Percentiles rank a stretch among this genome's conserved stretches.
These are phyloP conservation scores for Salix viminalis DNA, from an alignment of 345 rosid species.

Conservation along the genomic window DNA sequence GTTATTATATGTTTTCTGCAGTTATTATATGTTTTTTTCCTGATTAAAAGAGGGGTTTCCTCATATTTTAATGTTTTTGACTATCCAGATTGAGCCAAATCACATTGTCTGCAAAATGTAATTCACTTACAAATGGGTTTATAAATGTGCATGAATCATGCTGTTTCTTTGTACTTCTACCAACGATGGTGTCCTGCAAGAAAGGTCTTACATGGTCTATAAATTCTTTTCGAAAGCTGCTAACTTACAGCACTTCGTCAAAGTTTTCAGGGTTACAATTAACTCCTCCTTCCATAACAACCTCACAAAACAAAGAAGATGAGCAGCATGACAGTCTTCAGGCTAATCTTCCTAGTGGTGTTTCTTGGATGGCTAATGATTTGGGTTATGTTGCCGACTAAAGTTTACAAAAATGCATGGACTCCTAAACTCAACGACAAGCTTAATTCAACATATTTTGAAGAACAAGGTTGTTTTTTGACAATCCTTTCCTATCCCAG, in stretches of 20 bases:
- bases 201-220: background rate
- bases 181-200: background rate
- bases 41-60: background rate
- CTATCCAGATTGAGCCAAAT: background rate
- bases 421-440: slow-evolving; percentile 32
- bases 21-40: background rate
- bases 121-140: background rate
- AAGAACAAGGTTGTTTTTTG: slow-evolving; percentile 41
- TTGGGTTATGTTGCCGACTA: slow-evolving; percentile 56
- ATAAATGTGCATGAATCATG: background rate
- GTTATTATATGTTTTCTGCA: background rate
- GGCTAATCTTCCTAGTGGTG: slow-evolving; percentile 25
- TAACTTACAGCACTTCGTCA: background rate
- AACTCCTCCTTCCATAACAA: background rate
- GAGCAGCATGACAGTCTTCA: slow-evolving; percentile 11
- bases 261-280: background rate
- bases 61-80: background rate
- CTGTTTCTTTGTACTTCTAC: background rate
- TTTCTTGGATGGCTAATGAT: slow-evolving; percentile 50
- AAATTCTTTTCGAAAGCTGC: background rate
- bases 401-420: slow-evolving; percentile 36
- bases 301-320: slow-evolving; percentile 7
- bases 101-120: background rate
- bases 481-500: background rate
- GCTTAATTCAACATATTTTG: slow-evolving; percentile 50